phyloP scores from a whole-genome alignment of 2,329 filamentous ascomycete species.

The Phoma sp. region DNA sequence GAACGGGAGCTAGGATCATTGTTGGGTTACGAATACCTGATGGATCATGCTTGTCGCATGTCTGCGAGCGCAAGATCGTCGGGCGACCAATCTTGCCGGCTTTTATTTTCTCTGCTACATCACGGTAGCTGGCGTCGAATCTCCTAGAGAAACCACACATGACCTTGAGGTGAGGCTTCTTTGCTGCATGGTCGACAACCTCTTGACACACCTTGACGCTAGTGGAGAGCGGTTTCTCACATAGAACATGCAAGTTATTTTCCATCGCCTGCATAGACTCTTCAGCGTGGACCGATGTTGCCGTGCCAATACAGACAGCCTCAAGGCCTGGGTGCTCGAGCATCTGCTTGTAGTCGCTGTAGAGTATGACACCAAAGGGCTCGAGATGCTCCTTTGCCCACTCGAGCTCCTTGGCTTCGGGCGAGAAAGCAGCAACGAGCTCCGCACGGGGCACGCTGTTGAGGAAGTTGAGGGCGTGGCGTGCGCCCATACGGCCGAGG shows the following conservation, averaged over 20 bases:
- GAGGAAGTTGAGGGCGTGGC: conserved; percentile 56
- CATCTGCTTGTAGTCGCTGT: conserved; percentile 63
- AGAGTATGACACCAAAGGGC: conserved; percentile 59
- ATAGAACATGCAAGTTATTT: conserved; percentile 61
- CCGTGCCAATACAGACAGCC: conserved; percentile 62
- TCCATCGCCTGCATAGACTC: conserved; percentile 64
- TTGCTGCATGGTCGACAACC: conserved; percentile 63
- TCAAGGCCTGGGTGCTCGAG: conserved; percentile 61
- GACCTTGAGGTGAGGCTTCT: conserved; percentile 66
- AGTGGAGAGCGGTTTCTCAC: conserved; percentile 66
- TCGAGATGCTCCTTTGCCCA: conserved; percentile 60
- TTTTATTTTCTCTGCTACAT: conserved; percentile 62
- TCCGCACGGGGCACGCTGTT: conserved; percentile 54
- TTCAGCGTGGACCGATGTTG: conserved; percentile 62
- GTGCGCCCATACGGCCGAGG: conserved; percentile 58
- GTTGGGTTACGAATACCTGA: conserved; percentile 33
- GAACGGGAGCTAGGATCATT: conserved; percentile 18
- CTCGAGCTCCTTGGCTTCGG: conserved; percentile 48
- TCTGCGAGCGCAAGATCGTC: conserved; percentile 68
- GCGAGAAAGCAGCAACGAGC: conserved; percentile 56
- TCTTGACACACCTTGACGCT: conserved; percentile 64
- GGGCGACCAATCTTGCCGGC: conserved; percentile 64
- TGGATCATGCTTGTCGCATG: conserved; percentile 69
- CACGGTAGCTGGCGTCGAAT: conserved; percentile 70
- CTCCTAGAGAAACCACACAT: conserved; percentile 70